Evolutionary conservation across 495 filamentous ascomycete genomes (phyloP).

Genomic region (Hyaloscypha hepaticicola): DNA sequence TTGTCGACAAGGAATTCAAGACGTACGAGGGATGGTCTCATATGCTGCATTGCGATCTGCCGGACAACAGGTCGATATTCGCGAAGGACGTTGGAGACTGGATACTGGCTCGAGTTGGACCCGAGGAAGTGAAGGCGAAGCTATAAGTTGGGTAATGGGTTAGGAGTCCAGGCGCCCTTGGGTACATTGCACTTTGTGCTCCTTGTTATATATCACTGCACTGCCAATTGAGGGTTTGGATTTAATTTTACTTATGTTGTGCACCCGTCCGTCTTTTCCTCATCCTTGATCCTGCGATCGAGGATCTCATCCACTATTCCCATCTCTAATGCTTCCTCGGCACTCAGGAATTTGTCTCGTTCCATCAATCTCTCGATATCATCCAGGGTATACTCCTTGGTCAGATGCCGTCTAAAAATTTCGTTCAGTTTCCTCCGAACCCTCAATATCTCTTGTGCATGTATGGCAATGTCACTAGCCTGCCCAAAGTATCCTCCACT

Average conservation of each 20-base stretch:
- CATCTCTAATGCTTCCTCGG: conserved; percentile 81
- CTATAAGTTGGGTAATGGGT: conserved; percentile 8
- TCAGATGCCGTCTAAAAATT: conserved; percentile 86
- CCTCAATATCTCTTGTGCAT: conserved; percentile 93
- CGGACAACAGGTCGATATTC: conserved; percentile 59
- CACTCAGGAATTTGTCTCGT: conserved; percentile 90
- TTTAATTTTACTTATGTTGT: neutral
- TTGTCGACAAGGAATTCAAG: conserved; percentile 67
- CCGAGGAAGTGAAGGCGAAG: conserved; percentile 17
- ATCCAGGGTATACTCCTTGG: conserved; percentile 67
- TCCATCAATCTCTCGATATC: conserved; percentile 95
- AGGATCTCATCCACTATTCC: conserved; percentile 92
- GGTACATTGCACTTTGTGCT: neutral
- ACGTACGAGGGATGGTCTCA: conserved; percentile 78
- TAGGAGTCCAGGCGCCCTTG: neutral
- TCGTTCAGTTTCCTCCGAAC: conserved; percentile 82
- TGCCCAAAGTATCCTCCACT: conserved; percentile 88
- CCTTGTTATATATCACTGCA: neutral
- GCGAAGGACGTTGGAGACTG: conserved; percentile 70
- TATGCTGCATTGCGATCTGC: conserved; percentile 70
- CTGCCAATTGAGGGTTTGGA: neutral
- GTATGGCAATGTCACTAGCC: conserved; percentile 90
- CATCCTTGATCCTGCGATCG: conserved; percentile 43
- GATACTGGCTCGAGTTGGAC: conserved; percentile 56
- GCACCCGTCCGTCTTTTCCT: conserved; percentile 26